A percentile compares a stretch with the other conserved stretches of the same genome.
These are phyloP conservation scores for Scheffersomyces coipomensis DNA, from an alignment of 805 yeast species.

Conservation along the genomic window DNA sequence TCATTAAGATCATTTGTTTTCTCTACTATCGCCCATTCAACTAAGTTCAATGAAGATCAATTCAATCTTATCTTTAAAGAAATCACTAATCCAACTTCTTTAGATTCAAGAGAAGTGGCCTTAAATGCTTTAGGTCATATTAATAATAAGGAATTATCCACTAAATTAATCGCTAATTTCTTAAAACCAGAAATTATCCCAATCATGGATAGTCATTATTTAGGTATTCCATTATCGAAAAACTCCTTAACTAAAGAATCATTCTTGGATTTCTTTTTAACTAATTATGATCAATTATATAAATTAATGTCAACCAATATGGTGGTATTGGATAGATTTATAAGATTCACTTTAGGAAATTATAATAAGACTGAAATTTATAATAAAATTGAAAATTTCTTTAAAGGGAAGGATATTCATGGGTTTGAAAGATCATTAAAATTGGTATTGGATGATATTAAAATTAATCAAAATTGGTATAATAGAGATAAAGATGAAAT, in stretches of 20 bases:
- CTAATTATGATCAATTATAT: slow-evolving; percentile 46
- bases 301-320: slow-evolving; percentile 46
- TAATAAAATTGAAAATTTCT: slow-evolving; percentile 29
- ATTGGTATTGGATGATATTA: slow-evolving; percentile 57
- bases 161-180: slow-evolving; percentile 38
- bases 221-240: slow-evolving; percentile 45
- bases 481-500: slow-evolving; percentile 43
- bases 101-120: slow-evolving; percentile 60
- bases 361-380: slow-evolving; percentile 35
- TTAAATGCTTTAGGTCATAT: slow-evolving; percentile 54
- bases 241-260: slow-evolving; percentile 42
- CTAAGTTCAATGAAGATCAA: slow-evolving; percentile 26
- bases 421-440: slow-evolving; percentile 56
- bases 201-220: slow-evolving; percentile 58
- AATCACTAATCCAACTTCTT: slow-evolving; percentile 47
- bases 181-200: slow-evolving; percentile 46
- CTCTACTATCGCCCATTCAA: slow-evolving; percentile 40
- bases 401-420: slow-evolving; percentile 29
- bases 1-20: slow-evolving; percentile 44
- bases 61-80: slow-evolving; percentile 45
- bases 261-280: slow-evolving; percentile 51
- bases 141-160: slow-evolving; percentile 31
- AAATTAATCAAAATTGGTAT: slow-evolving; percentile 51
- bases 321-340: slow-evolving; percentile 50
- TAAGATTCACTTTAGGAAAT: slow-evolving; percentile 37